phyloP scores from a whole-genome alignment of 108 stramenopile species.

The Epithemia pelagica region DNA sequence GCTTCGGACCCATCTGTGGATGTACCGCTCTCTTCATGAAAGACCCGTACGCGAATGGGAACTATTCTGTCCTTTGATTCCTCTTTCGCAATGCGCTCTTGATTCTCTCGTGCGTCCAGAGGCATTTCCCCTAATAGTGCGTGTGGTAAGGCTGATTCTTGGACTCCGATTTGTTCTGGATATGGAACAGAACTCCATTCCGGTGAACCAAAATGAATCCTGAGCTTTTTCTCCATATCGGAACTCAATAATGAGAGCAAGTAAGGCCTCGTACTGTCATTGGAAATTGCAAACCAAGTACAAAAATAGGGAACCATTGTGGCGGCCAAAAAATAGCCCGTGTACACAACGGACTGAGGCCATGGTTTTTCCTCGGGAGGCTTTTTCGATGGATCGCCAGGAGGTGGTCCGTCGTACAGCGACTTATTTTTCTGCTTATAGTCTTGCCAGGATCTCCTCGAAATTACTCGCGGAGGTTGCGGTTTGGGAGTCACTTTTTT shows the following conservation, averaged over 20 bases:
- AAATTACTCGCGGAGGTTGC: background rate
- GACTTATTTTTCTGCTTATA: background rate
- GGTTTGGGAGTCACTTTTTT: background rate
- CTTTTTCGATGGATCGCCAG: background rate
- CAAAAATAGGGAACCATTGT: slow-evolving; percentile 3
- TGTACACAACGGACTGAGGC: slow-evolving; percentile 6
- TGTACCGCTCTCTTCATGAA: background rate
- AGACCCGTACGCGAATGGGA: background rate
- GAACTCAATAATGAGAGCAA: background rate
- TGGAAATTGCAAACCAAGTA: background rate
- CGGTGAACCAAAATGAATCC: background rate
- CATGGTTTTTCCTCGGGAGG: background rate
- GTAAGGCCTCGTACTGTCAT: background rate
- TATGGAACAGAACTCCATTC: background rate
- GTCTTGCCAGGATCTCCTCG: background rate
- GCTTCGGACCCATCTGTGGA: background rate
- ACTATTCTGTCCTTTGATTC: background rate
- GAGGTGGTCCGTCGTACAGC: background rate
- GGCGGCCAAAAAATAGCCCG: background rate
- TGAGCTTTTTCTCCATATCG: background rate
- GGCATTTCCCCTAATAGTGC: background rate
- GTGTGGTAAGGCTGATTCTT: background rate
- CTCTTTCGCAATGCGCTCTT: background rate
- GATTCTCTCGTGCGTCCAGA: background rate
- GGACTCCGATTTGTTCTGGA: background rate